Percentiles rank a stretch among this genome's conserved stretches.
Evolutionary conservation across 345 rosid genomes (phyloP).

Genomic region (Heritiera littoralis): DNA sequence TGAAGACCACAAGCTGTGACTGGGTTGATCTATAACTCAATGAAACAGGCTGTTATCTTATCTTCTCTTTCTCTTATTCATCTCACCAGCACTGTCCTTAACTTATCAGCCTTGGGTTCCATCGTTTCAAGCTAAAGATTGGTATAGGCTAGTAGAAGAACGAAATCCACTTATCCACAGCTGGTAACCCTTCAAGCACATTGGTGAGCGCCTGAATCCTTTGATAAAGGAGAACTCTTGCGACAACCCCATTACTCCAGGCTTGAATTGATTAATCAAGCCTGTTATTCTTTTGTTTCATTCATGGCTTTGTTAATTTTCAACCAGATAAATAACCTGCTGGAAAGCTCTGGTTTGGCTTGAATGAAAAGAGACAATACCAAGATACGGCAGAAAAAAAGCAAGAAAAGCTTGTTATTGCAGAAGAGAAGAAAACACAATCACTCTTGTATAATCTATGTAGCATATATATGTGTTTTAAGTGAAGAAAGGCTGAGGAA

Average conservation of each 20-base stretch:
- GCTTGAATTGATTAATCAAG: background rate
- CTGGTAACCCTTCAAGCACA: background rate
- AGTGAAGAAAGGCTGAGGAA: constrained; percentile 37
- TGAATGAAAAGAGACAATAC: background rate
- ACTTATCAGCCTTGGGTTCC: background rate
- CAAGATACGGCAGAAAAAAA: background rate
- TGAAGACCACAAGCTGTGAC: background rate
- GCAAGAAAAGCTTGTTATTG: background rate
- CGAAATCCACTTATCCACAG: background rate
- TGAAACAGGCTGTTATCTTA: background rate
- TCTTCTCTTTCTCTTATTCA: background rate
- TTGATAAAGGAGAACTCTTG: background rate
- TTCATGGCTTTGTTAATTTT: background rate
- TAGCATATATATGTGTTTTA: background rate
- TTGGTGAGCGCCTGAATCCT: background rate
- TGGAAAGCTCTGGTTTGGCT: background rate
- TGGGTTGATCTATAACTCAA: background rate
- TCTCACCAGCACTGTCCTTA: background rate
- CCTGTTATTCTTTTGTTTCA: background rate
- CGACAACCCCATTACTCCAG: background rate
- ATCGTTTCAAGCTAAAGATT: background rate
- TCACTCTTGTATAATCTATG: background rate
- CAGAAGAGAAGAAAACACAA: background rate
- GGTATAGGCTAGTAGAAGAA: background rate
- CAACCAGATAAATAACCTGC: background rate